Conservation (phyloP, 2,329 filamentous ascomycete species). For the Tympanopsis confertula region DNA sequence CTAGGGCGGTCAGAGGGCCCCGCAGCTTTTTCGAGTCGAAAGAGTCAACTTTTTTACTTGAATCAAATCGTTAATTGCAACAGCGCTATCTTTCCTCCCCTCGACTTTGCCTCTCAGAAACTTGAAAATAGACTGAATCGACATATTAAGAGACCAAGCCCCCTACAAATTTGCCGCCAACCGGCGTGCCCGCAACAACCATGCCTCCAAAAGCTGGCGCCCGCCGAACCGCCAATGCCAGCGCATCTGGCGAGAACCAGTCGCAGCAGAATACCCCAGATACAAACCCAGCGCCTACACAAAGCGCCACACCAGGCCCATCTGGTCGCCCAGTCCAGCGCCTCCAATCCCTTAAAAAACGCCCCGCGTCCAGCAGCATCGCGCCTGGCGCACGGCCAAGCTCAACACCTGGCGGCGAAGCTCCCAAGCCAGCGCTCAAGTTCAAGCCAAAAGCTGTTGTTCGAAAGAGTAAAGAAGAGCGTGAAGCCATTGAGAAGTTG, state of each 20-base stretch:
- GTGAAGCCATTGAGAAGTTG: slow-evolving; percentile 25
- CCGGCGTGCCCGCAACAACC: no score
- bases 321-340: slow-evolving; percentile 18
- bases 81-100: no score
- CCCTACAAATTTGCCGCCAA: no score
- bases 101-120: no score
- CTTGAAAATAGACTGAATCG: no score
- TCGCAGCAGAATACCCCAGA: not conserved
- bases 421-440: slow-evolving; percentile 23
- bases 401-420: slow-evolving; percentile 8
- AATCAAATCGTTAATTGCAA: no score
- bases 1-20: no score
- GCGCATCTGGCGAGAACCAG: not conserved
- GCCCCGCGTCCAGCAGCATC: slow-evolving; percentile 21
- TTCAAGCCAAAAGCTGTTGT: slow-evolving; percentile 25
- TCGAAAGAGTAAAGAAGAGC: slow-evolving; percentile 29
- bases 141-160: no score
- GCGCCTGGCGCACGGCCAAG: slow-evolving; percentile 10
- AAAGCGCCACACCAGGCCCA: not conserved
- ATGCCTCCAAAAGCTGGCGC: slow-evolving; percentile 8
- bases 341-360: slow-evolving; percentile 26
- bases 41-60: no score
- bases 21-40: no score
- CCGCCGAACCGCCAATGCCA: slow-evolving; percentile 2
- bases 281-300: not conserved